These are phyloP conservation scores for Daldinia sp. DNA, from an alignment of 2,329 filamentous ascomycete species.

Conservation along the genomic window DNA sequence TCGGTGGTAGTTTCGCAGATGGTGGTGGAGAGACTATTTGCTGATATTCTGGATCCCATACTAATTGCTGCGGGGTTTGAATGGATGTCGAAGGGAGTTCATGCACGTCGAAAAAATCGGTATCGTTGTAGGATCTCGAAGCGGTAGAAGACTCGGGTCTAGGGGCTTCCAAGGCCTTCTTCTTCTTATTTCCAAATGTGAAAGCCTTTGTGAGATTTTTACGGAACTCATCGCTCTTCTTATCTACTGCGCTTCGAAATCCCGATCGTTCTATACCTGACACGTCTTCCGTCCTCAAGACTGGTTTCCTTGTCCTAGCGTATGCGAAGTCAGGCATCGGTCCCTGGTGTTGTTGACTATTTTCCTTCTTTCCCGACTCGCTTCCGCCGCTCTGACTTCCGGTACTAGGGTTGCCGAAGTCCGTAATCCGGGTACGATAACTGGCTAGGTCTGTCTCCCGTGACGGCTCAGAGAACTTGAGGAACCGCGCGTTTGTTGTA, in stretches of 20 bases:
- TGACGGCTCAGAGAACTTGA: conserved; percentile 55
- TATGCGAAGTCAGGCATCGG: conserved; percentile 56
- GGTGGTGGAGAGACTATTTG: conserved; percentile 52
- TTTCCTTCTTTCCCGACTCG: conserved; percentile 47
- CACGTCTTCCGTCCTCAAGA: conserved; percentile 58
- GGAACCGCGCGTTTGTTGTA: conserved; percentile 54
- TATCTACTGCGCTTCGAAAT: conserved; percentile 61
- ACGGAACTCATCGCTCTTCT: conserved; percentile 63
- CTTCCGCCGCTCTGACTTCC: conserved; percentile 53
- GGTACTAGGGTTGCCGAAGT: conserved; percentile 44
- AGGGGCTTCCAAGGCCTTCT: conserved; percentile 45
- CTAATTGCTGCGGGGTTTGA: conserved; percentile 32
- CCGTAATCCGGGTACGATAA: conserved; percentile 42
- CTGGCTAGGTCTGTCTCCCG: conserved; percentile 46
- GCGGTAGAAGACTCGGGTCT: conserved; percentile 52
- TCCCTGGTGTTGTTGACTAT: conserved; percentile 38
- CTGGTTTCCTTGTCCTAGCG: conserved; percentile 53
- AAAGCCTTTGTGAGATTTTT: conserved; percentile 63
- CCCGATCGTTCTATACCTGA: conserved; percentile 65
- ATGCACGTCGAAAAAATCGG: conserved; percentile 33
- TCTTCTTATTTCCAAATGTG: conserved; percentile 58
- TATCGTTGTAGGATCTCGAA: conserved; percentile 43
- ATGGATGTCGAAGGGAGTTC: conserved; percentile 41
- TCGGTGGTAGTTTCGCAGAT: conserved; percentile 53
- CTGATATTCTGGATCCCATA: conserved; percentile 41